Percentiles rank a stretch among this genome's conserved stretches.
These are phyloP conservation scores for Claviceps citrina DNA, from an alignment of 2,329 filamentous ascomycete genomes.

Conservation along the genomic window DNA sequence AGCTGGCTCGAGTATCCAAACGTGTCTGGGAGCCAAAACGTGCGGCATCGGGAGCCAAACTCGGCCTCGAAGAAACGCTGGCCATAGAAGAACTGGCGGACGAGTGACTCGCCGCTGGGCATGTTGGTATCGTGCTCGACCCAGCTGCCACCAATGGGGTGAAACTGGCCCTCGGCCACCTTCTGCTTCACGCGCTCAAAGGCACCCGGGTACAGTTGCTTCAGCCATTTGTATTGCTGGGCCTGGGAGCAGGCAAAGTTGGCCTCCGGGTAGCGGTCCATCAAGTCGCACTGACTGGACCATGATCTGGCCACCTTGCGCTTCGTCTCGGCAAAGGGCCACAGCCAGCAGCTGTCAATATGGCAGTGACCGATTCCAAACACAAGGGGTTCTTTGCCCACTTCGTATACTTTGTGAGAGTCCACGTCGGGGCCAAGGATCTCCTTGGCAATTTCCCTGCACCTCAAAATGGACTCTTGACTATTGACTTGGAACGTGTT, in stretches of 20 bases:
- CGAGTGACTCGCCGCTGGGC: conserved; percentile 85
- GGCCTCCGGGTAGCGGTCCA: conserved; percentile 89
- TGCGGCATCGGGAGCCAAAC: conserved; percentile 75
- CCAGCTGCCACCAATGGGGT: conserved; percentile 94
- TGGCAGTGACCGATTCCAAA: conserved; percentile 91
- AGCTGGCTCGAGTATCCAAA: conserved; percentile 95
- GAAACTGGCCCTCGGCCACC: conserved; percentile 79
- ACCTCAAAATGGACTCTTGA: conserved; percentile 61
- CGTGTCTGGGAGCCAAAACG: conserved; percentile 96
- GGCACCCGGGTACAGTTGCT: conserved; percentile 71
- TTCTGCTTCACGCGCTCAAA: conserved; percentile 85
- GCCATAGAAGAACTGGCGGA: conserved; percentile 87
- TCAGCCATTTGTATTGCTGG: conserved; percentile 96
- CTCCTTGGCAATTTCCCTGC: conserved; percentile 66
- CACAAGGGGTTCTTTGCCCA: conserved; percentile 58
- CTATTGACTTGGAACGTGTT: conserved; percentile 73
- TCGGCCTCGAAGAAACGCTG: conserved; percentile 88
- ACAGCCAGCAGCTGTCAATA: conserved; percentile 96
- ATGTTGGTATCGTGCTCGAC: conserved; percentile 98
- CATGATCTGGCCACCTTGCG: conserved; percentile 90
- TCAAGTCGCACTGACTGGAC: conserved; percentile 90
- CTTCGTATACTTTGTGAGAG: conserved; percentile 70
- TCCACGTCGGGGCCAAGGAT: conserved; percentile 73
- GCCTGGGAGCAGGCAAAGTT: conserved; percentile 86
- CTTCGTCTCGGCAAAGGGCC: conserved; percentile 96